Evolutionary conservation across 345 rosid species (phyloP).

Genomic region (Eucalyptus cloeziana): DNA sequence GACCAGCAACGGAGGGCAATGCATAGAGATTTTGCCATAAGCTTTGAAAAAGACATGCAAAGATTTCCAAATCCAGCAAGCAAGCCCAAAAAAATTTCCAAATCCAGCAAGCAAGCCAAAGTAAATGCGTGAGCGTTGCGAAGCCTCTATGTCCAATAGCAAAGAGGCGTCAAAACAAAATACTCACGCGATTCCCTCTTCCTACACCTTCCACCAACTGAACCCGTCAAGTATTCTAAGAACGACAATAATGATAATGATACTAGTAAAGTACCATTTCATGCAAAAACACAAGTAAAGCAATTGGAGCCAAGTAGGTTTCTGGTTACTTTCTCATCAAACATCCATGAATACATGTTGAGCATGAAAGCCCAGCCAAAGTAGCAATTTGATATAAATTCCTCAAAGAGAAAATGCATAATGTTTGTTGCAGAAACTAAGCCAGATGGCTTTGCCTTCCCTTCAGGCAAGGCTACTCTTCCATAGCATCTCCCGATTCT

Average conservation of each 20-base stretch:
- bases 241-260: background rate
- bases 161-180: background rate
- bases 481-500: conserved; percentile 6
- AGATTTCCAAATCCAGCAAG: background rate
- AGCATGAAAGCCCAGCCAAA: background rate
- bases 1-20: background rate
- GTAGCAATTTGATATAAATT: background rate
- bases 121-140: background rate
- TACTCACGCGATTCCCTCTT: background rate
- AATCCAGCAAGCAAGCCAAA: background rate
- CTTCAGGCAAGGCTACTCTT: background rate
- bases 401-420: background rate
- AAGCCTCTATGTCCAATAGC: background rate
- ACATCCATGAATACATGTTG: background rate
- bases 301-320: background rate
- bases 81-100: background rate
- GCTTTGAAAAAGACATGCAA: background rate
- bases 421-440: background rate
- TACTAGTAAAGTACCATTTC: background rate
- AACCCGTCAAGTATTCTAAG: background rate
- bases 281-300: background rate
- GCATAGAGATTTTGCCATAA: background rate
- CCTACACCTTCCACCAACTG: background rate
- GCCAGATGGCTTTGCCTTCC: background rate
- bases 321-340: background rate